These are phyloP conservation scores for Wickerhamomyces tratensis DNA, from an alignment of 805 yeast species.

Conservation along the genomic window DNA sequence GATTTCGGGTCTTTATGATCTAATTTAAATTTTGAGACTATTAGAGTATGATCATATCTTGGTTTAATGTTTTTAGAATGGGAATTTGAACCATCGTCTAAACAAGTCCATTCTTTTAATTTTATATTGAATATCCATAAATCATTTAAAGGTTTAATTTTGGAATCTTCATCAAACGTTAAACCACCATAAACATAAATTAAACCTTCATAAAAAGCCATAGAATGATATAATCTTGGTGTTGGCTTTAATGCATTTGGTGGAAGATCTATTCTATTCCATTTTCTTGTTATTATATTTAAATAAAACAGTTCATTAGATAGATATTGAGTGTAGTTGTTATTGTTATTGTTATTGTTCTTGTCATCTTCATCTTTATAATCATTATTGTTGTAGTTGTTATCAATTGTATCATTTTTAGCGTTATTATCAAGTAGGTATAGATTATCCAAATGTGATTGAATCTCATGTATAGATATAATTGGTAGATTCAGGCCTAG, in stretches of 20 bases:
- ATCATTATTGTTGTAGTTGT: too few relatives aligned
- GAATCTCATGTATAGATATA: constrained; percentile 8
- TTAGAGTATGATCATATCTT: constrained; percentile 46
- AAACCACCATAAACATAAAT: constrained; percentile 63
- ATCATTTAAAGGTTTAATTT: constrained; percentile 45
- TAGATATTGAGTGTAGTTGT: constrained; percentile 25
- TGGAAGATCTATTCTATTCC: constrained; percentile 37
- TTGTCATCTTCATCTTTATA: too few relatives aligned
- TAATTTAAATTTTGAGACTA: constrained; percentile 28
- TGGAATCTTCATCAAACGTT: constrained; percentile 24
- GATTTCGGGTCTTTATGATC: constrained; percentile 25
- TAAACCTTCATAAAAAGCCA: constrained; percentile 38
- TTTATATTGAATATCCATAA: constrained; percentile 58
- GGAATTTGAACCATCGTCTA: constrained; percentile 32
- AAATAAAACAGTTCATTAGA: constrained; percentile 58
- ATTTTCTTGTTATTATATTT: constrained; percentile 45
- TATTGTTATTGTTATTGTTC: too few relatives aligned
- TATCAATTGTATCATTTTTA: too few relatives aligned
- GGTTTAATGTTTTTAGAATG: constrained; percentile 17
- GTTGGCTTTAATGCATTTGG: constrained; percentile 5
- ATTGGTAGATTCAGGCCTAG: constrained; percentile 30
- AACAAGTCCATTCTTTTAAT: constrained; percentile 41
- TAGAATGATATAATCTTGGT: constrained; percentile 48
- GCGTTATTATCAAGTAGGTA: too few relatives aligned
- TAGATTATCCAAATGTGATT: constrained; percentile 4